Evolutionary conservation across 2,329 filamentous ascomycete species (phyloP).

Genomic region (Penicillium sp.): DNA sequence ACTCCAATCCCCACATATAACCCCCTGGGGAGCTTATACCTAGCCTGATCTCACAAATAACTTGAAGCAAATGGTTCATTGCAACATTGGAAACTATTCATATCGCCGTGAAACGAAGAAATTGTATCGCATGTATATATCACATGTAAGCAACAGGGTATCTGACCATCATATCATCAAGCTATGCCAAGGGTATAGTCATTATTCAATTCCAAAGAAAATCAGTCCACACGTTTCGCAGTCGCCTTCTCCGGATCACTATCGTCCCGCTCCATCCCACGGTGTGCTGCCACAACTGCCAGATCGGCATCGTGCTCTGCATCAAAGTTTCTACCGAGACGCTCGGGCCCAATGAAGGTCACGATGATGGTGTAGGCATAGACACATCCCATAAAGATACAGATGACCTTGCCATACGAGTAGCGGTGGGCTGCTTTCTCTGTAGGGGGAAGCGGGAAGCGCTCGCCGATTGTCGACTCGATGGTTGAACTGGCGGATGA

Average conservation of each 20-base stretch:
- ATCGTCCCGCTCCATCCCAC: slow-evolving; percentile 22
- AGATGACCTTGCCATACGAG: slow-evolving; percentile 77
- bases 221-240: neutral
- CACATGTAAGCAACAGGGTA: neutral
- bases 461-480: slow-evolving; percentile 67
- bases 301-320: slow-evolving; percentile 47
- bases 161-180: neutral
- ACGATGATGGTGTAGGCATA: slow-evolving; percentile 57
- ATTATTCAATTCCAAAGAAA: neutral
- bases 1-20: too few relatives aligned
- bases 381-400: slow-evolving; percentile 85
- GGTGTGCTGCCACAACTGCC: slow-evolving; percentile 39
- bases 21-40: too few relatives aligned
- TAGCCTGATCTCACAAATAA: too few relatives aligned
- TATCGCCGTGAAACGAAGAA: neutral
- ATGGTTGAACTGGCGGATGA: slow-evolving; percentile 65
- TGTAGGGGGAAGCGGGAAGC: slow-evolving; percentile 62
- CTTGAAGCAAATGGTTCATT: neutral
- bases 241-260: slow-evolving; percentile 30
- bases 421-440: slow-evolving; percentile 51
- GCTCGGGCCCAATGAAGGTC: slow-evolving; percentile 47
- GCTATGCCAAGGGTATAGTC: neutral
- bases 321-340: slow-evolving; percentile 44
- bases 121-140: neutral
- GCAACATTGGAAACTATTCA: neutral